These are phyloP conservation scores for Termitomyces sp. DNA, from an alignment of 768 basidiomycete genomes.

Conservation along the genomic window DNA sequence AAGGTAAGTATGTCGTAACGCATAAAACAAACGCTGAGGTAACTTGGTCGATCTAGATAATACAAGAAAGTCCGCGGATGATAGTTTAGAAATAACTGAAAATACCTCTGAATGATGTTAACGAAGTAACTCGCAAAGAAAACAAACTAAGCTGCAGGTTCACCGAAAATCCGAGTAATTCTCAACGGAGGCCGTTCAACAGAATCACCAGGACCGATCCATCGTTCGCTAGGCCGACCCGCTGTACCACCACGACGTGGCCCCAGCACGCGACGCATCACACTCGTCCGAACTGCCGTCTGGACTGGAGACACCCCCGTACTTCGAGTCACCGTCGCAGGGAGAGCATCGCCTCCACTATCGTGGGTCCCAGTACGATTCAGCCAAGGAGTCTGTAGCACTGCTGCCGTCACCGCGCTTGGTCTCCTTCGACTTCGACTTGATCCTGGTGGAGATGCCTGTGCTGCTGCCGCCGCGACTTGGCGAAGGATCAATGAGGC, in stretches of 20 bases:
- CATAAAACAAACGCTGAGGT: background rate
- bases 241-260: background rate
- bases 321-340: background rate
- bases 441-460: background rate
- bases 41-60: background rate
- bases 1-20: background rate
- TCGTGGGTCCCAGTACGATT: background rate
- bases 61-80: background rate
- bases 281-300: background rate
- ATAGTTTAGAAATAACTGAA: background rate
- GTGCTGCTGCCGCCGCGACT: background rate
- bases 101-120: background rate
- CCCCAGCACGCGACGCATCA: background rate
- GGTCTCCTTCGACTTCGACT: background rate
- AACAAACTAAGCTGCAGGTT: background rate
- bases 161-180: slow-evolving; percentile 2
- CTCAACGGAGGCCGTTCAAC: background rate
- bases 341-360: background rate
- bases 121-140: background rate
- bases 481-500: background rate
- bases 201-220: background rate
- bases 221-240: background rate
- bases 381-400: background rate
- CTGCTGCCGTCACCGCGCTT: background rate
- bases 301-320: background rate